These are phyloP conservation scores for Thuja plicata DNA, from an alignment of 83 land plant genomes.

Conservation along the genomic window DNA sequence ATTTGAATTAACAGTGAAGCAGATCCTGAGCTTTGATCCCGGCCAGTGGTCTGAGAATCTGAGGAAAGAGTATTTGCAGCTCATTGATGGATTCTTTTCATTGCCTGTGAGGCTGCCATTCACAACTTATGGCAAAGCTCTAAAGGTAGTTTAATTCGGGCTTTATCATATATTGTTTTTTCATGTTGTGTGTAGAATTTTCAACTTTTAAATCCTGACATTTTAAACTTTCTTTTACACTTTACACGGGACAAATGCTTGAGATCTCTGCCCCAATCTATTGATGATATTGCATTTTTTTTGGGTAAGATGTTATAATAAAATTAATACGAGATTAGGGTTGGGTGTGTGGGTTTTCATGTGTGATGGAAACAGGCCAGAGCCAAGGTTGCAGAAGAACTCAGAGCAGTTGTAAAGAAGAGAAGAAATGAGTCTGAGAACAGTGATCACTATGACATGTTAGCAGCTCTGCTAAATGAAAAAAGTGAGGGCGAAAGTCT, in stretches of 20 bases:
- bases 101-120: slow-evolving; percentile 58
- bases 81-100: slow-evolving; percentile 81
- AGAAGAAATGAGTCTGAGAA: slow-evolving; percentile 11
- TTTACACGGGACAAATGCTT: not conserved
- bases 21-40: slow-evolving; percentile 67
- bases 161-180: slow-evolving; percentile 13
- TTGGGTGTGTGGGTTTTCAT: not conserved
- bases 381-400: slow-evolving; percentile 19
- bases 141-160: slow-evolving; percentile 28
- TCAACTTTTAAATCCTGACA: not conserved
- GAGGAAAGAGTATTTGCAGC: slow-evolving; percentile 53
- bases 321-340: not conserved
- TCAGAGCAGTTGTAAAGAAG: slow-evolving; percentile 22
- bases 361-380: slow-evolving; percentile 23
- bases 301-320: no score
- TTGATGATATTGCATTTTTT: not conserved
- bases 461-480: slow-evolving; percentile 17
- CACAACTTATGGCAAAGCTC: slow-evolving; percentile 69
- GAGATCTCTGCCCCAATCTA: not conserved
- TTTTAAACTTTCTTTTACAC: no score
- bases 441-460: slow-evolving; percentile 16
- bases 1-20: slow-evolving; percentile 68
- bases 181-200: not conserved
- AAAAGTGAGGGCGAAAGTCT: slow-evolving; percentile 17
- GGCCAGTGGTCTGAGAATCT: slow-evolving; percentile 73